Conservation (phyloP, 1,284 basidiomycete genomes). For the Heterobasidion annosum region DNA sequence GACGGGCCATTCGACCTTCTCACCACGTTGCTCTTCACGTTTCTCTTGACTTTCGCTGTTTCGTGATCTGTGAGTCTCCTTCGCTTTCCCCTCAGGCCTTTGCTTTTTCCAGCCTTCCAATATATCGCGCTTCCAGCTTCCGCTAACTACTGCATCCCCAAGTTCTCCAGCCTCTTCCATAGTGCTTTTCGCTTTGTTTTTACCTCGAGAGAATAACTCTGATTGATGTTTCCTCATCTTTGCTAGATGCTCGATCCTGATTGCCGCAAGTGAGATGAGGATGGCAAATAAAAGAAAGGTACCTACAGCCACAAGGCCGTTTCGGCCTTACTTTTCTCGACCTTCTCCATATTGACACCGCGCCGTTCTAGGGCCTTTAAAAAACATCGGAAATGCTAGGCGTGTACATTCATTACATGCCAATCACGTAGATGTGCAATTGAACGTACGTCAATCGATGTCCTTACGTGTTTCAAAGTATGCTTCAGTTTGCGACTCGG, state of each 20-base stretch:
- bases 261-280: not conserved
- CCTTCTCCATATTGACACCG: conserved; percentile 55
- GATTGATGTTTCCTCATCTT: conserved; percentile 34
- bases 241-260: conserved; percentile 36
- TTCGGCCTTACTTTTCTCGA: conserved; percentile 53
- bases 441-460: conserved; percentile 35
- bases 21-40: not conserved
- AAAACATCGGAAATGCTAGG: conserved; percentile 60
- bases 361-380: conserved; percentile 43
- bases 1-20: not conserved
- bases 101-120: conserved; percentile 12
- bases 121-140: conserved; percentile 12
- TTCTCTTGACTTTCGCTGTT: not conserved
- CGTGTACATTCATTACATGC: not conserved
- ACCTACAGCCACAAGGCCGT: conserved; percentile 45
- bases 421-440: not conserved
- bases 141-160: not conserved
- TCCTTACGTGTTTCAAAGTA: conserved; percentile 21
- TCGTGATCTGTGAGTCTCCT: not conserved
- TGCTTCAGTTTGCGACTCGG: conserved; percentile 12
- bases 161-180: conserved; percentile 5
- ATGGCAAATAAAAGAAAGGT: not conserved
- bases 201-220: conserved; percentile 20
- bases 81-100: not conserved
- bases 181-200: conserved; percentile 12